Evolutionary conservation across 2,329 filamentous ascomycete species (phyloP), one percentile per base, ranked within the genome.

Genomic region (Paracoccidioides brasiliensis): DNA sequence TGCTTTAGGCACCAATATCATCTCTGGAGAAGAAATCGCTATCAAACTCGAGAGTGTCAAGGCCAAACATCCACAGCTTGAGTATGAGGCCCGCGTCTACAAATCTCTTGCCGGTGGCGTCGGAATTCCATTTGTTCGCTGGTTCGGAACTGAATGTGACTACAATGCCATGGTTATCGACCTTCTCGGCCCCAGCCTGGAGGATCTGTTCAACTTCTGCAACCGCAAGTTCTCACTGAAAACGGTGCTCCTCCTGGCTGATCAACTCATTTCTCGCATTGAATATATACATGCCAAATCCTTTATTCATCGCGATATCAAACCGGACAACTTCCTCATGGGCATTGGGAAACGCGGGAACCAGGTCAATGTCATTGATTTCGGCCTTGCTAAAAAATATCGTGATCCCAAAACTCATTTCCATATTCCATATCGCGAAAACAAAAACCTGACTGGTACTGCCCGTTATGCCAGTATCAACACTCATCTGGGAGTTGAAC

Each of bases 111-210:
- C 93, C 56, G 93, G 93, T 63, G 93, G 93, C 72, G 93, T 97
- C 65, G 93, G 93, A 58, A 98, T 98, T 63, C 93, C 93, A 50
- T 97, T 97, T 69, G 93, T 98, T 69, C 90, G 91, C 75, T 98
- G 93, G 93, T 98, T 97, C 74, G 93, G 93, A 64, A 97, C 91
- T 58, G 93, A 98, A 76, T 97, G 91, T 75, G 93, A 97, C 78
- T 97, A 98, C 83, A 97, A 98, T 76, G 93, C 93, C 72, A 97
- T 98, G 93, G 93, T 98, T 53, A 83, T 97, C 62, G 93, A 98
- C 69, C 84, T 98, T 32, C 86, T 98, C 57, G 93, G 93, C 42
- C 93, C 93, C 63, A 93, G 86, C 68, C 77, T 98, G 74, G 93
- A 98, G 76, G 93, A 98, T 70, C 81, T 98, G 38, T 98, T 98